A percentile compares a stretch with the other conserved stretches of the same genome.
These are phyloP conservation scores for Monsonia emarginata DNA, from an alignment of 441 rosid species.

Conservation along the genomic window DNA sequence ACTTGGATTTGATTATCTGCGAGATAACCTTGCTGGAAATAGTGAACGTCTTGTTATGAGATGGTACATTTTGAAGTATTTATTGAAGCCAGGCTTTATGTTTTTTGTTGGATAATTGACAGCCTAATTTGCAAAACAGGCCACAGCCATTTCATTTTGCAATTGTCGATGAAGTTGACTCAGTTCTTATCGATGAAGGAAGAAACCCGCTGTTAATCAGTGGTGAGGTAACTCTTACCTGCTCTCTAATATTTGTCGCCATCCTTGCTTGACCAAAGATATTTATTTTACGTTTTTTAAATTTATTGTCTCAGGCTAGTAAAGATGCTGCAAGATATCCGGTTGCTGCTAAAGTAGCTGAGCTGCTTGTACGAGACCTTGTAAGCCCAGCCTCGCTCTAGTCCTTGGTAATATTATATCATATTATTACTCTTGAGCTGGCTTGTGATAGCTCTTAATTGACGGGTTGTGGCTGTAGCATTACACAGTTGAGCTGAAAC, in stretches of 20 bases:
- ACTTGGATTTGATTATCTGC: constrained; percentile 96
- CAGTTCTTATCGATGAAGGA: constrained; percentile 96
- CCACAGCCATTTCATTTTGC: constrained; percentile 95
- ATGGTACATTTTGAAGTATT: constrained; percentile 46
- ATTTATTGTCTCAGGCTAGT: constrained; percentile 46
- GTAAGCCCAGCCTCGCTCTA: constrained; percentile 40
- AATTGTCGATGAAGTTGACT: constrained; percentile 94
- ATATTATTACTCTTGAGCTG: constrained; percentile 10
- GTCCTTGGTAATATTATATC: constrained; percentile 8
- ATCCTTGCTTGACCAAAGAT: not conserved
- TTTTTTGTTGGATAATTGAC: constrained; percentile 9
- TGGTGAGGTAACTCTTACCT: constrained; percentile 64
- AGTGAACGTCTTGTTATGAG: constrained; percentile 87
- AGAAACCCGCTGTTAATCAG: constrained; percentile 90
- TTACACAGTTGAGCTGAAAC: constrained; percentile 77
- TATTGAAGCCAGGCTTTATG: constrained; percentile 14
- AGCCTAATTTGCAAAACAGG: constrained; percentile 35
- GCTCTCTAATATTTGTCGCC: constrained; percentile 3
- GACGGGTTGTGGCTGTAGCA: constrained; percentile 42
- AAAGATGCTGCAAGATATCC: constrained; percentile 92
- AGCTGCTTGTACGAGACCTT: constrained; percentile 58
- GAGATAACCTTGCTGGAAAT: constrained; percentile 80
- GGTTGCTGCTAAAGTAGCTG: constrained; percentile 94
- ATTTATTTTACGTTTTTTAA: not conserved
- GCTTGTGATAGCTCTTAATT: constrained; percentile 9